Evolutionary conservation across 768 basidiomycete genomes (phyloP), one percentile per base, ranked within the genome.

Genomic region (Termitomyces sp.): DNA sequence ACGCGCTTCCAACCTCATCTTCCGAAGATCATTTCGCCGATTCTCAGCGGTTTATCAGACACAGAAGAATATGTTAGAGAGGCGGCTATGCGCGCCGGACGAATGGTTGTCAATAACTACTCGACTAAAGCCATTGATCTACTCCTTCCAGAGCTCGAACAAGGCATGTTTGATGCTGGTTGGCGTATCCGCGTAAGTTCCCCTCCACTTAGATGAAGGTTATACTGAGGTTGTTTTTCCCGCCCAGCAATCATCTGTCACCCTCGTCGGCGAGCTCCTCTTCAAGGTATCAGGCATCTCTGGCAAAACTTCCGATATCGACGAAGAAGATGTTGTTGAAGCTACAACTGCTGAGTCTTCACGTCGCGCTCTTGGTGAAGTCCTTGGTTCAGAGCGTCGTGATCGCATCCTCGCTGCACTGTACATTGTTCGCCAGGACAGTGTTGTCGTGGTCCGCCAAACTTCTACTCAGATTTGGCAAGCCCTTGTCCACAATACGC

Each of bases 231-330:
- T 72, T 35, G 56, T 16, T 6, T 38, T 38, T 25, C 32, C 46
- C 59, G 12, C 45, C 3, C 63, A 93, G 91, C 92, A 93, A 84
- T 92, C 94, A 0, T 98, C 95, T 31, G 89, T 98, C 64, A 93
- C 94, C 2, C 83, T 98, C 56, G 91, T 98, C 36, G 97, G 97
- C 57, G 96, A 98, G 68, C 75, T 98, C 2, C 73, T 98, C 11
- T 99, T 98, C 88, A 93, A 94, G 68, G 87, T 98, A 11, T 93
- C 95, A 16, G 97, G 97, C 48, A 97, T 99, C 64, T 88, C 89
- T 55, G 91, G 86, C 46, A 98, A 98, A 70, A 80, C 81, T 40
- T 85, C 90, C 36, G 83, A 91, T 54, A 70, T 73, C 5, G 90
- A 87, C 43, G 94, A 91, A 39, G 89, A 88, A 22, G 89, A 76